A percentile compares a stretch with the other conserved stretches of the same genome.
These are phyloP conservation scores for Thalassiosira oceanica DNA, from an alignment of 352 stramenopile genomes.

Conservation along the genomic window DNA sequence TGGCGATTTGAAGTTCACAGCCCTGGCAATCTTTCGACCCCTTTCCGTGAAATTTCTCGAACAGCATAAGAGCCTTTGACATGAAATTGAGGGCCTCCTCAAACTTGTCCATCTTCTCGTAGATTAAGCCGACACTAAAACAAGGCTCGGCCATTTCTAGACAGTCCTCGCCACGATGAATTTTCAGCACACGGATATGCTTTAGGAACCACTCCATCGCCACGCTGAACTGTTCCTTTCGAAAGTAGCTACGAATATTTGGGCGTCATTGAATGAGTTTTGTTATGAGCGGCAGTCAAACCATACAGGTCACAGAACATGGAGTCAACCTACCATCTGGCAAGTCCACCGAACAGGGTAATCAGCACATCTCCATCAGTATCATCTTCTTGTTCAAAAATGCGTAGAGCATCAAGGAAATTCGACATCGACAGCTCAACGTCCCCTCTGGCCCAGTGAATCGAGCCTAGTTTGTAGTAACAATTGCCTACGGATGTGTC, in stretches of 20 bases:
- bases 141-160: slow-evolving; percentile 42
- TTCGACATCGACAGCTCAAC: slow-evolving; percentile 23
- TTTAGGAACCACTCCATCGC: slow-evolving; percentile 41
- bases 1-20: slow-evolving; percentile 35
- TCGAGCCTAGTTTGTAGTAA: slow-evolving; percentile 33
- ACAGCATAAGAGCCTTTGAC: slow-evolving; percentile 33
- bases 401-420: slow-evolving; percentile 30
- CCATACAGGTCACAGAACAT: too few species aligned
- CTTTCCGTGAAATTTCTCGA: slow-evolving; percentile 34
- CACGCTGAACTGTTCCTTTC: slow-evolving; percentile 30
- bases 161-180: slow-evolving; percentile 37
- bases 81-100: slow-evolving; percentile 48
- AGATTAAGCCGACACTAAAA: slow-evolving; percentile 44
- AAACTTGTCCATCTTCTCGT: slow-evolving; percentile 36
- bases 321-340: too few species aligned
- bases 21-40: slow-evolving; percentile 19
- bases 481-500: slow-evolving; percentile 52
- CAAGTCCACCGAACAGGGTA: too few species aligned
- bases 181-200: slow-evolving; percentile 40
- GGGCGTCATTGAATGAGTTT: too few species aligned
- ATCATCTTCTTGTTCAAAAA: slow-evolving; percentile 41
- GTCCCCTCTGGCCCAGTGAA: slow-evolving; percentile 44
- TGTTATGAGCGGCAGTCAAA: too few species aligned
- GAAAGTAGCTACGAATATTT: slow-evolving; percentile 41
- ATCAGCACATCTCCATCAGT: too few species aligned